A percentile compares a stretch with the other conserved stretches of the same genome.
These are phyloP conservation scores for Malassezia sympodialis DNA, from an alignment of 1,284 basidiomycete genomes.

Conservation along the genomic window DNA sequence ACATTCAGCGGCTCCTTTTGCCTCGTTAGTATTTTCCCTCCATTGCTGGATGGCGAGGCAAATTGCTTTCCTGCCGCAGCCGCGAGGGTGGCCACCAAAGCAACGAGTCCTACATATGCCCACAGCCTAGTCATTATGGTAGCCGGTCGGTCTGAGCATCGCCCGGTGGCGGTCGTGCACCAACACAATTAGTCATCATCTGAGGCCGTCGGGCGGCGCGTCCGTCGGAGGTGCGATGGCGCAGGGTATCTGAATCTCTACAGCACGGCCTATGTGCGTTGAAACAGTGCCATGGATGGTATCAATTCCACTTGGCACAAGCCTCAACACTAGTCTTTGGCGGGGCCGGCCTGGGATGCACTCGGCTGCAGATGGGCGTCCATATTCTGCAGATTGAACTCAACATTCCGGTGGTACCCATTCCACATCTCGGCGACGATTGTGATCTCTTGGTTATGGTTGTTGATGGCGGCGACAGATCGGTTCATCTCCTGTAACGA, in stretches of 20 bases:
- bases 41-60: conserved; percentile 12
- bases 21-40: conserved; percentile 18
- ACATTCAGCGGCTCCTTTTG: conserved; percentile 38
- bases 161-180: neutral
- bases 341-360: neutral
- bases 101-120: neutral
- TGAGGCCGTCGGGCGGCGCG: neutral
- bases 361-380: conserved; percentile 6
- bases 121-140: neutral
- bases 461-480: conserved; percentile 54
- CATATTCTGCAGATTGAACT: conserved; percentile 41
- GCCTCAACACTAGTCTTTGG: neutral
- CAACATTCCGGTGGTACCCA: conserved; percentile 43
- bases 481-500: conserved; percentile 62
- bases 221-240: neutral
- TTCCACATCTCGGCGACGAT: conserved; percentile 42
- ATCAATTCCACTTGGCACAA: neutral
- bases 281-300: no score
- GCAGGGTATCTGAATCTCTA: neutral
- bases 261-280: no score
- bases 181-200: neutral
- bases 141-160: neutral
- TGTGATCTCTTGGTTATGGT: conserved; percentile 38
- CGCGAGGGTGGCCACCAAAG: neutral
- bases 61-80: neutral